Conservation (phyloP, 768 basidiomycete species). For the Trametes punicea region DNA sequence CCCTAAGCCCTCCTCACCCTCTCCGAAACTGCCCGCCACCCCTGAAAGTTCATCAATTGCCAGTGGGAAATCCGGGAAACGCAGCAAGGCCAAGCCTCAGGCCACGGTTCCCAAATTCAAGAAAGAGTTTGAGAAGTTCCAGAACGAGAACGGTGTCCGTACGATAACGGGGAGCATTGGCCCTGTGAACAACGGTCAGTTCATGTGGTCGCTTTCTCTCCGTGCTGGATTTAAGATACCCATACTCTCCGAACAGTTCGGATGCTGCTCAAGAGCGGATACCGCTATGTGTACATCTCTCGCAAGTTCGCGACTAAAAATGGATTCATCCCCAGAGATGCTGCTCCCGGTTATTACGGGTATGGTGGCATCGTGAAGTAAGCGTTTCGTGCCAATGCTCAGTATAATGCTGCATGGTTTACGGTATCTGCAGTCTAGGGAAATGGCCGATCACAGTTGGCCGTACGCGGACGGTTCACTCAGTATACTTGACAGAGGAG, state of each 20-base stretch:
- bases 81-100: slow-evolving; percentile 35
- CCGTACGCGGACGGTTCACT: slow-evolving; percentile 36
- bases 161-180: slow-evolving; percentile 91
- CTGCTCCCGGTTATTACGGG: slow-evolving; percentile 89
- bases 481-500: slow-evolving; percentile 90
- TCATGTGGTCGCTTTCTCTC: not conserved
- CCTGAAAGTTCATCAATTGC: slow-evolving; percentile 28
- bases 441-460: slow-evolving; percentile 80
- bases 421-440: slow-evolving; percentile 49
- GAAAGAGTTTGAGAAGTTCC: slow-evolving; percentile 81
- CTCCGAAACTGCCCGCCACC: slow-evolving; percentile 31
- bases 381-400: slow-evolving; percentile 6
- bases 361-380: slow-evolving; percentile 82
- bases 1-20: slow-evolving; percentile 21
- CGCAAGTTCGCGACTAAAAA: slow-evolving; percentile 87
- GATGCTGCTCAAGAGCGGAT: slow-evolving; percentile 91
- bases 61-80: slow-evolving; percentile 40
- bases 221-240: not conserved
- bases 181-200: slow-evolving; percentile 79
- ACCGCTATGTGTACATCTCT: slow-evolving; percentile 94
- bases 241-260: slow-evolving; percentile 49
- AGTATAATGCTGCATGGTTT: not conserved
- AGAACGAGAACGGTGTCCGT: slow-evolving; percentile 87
- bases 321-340: slow-evolving; percentile 84
- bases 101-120: slow-evolving; percentile 61